Evolutionary conservation across 805 yeast genomes (phyloP), one percentile per base, ranked within the genome.

Genomic region (Helenozyma rhizophorensis): DNA sequence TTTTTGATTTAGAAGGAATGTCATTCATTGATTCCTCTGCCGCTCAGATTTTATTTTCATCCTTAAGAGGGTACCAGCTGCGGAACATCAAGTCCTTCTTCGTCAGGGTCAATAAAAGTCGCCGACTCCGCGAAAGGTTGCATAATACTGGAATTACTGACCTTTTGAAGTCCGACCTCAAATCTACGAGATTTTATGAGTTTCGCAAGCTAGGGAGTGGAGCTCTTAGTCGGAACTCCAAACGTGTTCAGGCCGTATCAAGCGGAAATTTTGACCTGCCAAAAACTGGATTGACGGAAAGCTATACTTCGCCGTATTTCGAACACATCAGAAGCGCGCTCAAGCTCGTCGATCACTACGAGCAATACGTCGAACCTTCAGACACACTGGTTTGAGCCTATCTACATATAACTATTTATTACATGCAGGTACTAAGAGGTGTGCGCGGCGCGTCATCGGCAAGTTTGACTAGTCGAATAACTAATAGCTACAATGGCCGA

Each of bases 1-100:
- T 66, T 7, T 65, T 66, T 44, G 71, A 66, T 36, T 41, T 66
- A 15, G 51, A 64, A 32, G 72, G 70, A 1, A 66, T 66, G 71
- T 43, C 65, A 2, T 62, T 52, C 19, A 28, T 66, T 4, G 72
- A 66, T 40, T 65, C 71, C 1, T 60, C 68, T 2, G 72, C 72
- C 0, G 65, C 66, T 10, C 60, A 58, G 33, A 60, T 62, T 13
- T 38, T 66, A 18, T 45, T 47, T 27, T 58, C 53, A 17, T 47
- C 62, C 12, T 39, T 66, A 6, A 26, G 33, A 7, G 47, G 50
- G 8, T 66, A 65, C 42, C 50, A 50, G 21, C 35, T 43, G 4
- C 48, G 71, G 18, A 45, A 47, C 14, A 65, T 66, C 14, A 44
- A 43, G 18, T 42, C 54, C 5, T 62, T 62, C 35, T 65, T 66